Evolutionary conservation across 2,329 filamentous ascomycete species (phyloP).

Genomic region (Colletotrichum australisinense): DNA sequence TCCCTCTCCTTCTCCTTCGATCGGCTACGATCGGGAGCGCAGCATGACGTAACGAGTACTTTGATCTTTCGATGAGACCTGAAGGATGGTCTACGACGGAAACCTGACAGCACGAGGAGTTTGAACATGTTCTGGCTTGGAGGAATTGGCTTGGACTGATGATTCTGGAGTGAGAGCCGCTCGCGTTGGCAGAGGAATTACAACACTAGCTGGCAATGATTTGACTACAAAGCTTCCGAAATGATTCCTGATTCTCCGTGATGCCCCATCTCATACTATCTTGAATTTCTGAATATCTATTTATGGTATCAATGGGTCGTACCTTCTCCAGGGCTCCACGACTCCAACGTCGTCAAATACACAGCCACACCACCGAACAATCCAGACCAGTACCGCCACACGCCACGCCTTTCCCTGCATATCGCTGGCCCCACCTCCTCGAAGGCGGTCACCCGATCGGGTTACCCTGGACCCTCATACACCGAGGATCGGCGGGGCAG

Average conservation of each 20-base stretch:
- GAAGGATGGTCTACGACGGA: neutral
- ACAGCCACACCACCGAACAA: neutral
- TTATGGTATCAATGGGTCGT: no score
- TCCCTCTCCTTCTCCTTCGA: neutral
- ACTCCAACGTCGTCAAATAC: neutral
- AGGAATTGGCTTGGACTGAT: neutral
- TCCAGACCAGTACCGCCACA: neutral
- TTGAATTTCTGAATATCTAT: neutral
- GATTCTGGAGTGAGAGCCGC: neutral
- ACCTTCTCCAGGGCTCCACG: neutral
- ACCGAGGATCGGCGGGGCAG: slow-evolving; percentile 34
- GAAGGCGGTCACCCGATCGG: slow-evolving; percentile 26
- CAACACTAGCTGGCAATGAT: neutral
- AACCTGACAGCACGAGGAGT: neutral
- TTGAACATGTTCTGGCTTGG: neutral
- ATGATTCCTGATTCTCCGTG: neutral
- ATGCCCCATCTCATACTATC: neutral
- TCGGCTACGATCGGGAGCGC: no score
- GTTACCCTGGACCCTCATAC: neutral
- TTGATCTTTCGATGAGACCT: neutral
- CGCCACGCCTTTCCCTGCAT: neutral
- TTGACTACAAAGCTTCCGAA: neutral
- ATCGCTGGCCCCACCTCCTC: neutral
- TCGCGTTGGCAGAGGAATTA: neutral
- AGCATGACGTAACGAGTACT: no score